Base-by-base conservation (phyloP, 345 rosid species). In the Firmiana major region DNA sequence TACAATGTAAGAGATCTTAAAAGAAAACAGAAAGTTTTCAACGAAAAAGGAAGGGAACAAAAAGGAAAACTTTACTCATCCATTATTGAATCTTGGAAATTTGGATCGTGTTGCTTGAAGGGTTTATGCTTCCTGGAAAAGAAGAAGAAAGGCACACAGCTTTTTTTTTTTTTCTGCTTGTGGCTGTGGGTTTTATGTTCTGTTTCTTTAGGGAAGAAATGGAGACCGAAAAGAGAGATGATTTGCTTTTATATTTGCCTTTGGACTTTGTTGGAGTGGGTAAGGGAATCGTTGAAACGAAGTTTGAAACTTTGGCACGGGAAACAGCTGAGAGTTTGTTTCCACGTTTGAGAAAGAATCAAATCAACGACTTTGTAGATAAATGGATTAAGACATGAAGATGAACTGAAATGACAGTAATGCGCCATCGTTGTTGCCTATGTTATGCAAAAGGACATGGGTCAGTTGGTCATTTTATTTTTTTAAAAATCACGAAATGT, bases 31-130 rank as follows among this genome's bases (percentile, higher is more conserved):
- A 36, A 70, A 0, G 21, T 22, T 21, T 9, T 21, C 11, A 11
- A 63, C 16, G 28, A 65, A 59, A 63, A 11, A 34, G 21, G 11
- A 3, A 46, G 68, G 10, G 54, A 24, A 31, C 34, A 24, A 69
- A 55, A 13, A 64, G 21, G 17, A 55, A 72, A 22, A 51, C 71
- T 63, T 79, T 81, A 88, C 91, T 80, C 86, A 31, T 83, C 85
- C 91, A 86, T 88, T 74, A 60, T 42, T 34, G 81, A 82, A 80
- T 72, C 78, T 49, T 66, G 31, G 45, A 40, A 54, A 5, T 4
- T 63, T 26, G 3, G 43, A 75, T 36, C 15, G 46, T 51, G 46
- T 63, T 46, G 15, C 58, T 63, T 75, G 26, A 7, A 45, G 21
- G 71, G 28, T 51, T 51, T 49, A 72, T 28, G 71, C 8, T 42